Conservation (phyloP, 1,284 basidiomycete genomes). For the Trichosporon inkin region DNA sequence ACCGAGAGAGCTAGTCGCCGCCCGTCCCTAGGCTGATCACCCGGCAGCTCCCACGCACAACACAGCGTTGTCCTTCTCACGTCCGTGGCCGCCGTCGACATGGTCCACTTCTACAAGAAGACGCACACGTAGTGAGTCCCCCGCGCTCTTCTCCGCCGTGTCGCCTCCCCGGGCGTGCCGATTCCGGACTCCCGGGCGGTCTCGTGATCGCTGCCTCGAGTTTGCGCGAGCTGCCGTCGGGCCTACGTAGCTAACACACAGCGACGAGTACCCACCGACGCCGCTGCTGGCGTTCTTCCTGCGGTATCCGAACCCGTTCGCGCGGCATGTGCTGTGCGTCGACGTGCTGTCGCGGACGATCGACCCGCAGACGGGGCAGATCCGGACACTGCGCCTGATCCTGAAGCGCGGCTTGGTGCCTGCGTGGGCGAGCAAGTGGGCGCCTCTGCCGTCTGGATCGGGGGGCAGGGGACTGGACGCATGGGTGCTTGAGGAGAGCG, state of each 20-base stretch:
- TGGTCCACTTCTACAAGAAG: constrained; percentile 36
- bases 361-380: constrained; percentile 63
- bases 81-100: background rate
- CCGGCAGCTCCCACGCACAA: background rate
- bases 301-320: constrained; percentile 94
- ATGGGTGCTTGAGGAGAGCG: constrained; percentile 87
- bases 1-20: background rate
- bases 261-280: constrained; percentile 57
- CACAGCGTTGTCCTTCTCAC: background rate
- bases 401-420: constrained; percentile 86
- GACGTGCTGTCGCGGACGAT: constrained; percentile 82
- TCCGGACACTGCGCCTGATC: constrained; percentile 85
- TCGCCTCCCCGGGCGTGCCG: no score
- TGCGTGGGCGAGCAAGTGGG: constrained; percentile 72
- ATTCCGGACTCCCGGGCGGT: no score
- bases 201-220: no score
- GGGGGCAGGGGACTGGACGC: constrained; percentile 57
- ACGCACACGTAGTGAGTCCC: constrained; percentile 33
- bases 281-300: constrained; percentile 90
- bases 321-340: constrained; percentile 87
- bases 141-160: background rate
- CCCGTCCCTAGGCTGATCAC: background rate
- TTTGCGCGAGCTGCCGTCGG: no score
- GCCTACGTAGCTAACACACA: constrained; percentile 25
- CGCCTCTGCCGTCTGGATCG: constrained; percentile 60